Conservation (phyloP, 2,329 filamentous ascomycete genomes). For the Claviceps paspali region DNA sequence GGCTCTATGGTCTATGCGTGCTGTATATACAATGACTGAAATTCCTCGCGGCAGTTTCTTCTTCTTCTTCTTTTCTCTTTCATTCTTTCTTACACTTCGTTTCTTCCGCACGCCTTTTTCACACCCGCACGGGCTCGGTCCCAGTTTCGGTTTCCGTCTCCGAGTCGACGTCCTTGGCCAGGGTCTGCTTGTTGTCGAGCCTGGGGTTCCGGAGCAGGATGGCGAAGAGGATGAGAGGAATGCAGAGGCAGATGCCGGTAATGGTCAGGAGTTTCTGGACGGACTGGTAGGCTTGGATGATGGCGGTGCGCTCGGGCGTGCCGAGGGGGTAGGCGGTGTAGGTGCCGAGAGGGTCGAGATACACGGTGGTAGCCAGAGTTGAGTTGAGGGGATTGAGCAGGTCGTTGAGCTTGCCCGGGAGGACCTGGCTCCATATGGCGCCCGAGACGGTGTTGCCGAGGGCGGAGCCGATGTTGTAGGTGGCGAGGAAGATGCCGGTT, state of each 20-base stretch:
- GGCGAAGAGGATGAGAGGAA: conserved; percentile 31
- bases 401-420: conserved; percentile 31
- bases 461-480: conserved; percentile 41
- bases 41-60: too few species aligned
- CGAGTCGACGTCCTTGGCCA: conserved; percentile 18
- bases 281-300: conserved; percentile 36
- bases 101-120: too few species aligned
- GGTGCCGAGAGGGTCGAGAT: conserved; percentile 39
- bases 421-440: conserved; percentile 44
- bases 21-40: too few species aligned
- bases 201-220: conserved; percentile 28
- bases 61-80: neutral
- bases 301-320: conserved; percentile 32
- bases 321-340: conserved; percentile 39
- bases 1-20: too few species aligned
- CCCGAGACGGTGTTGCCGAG: conserved; percentile 42
- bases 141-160: conserved; percentile 5
- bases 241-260: conserved; percentile 31
- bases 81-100: too few species aligned
- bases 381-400: conserved; percentile 28
- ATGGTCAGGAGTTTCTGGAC: conserved; percentile 32
- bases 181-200: conserved; percentile 28
- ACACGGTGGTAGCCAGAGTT: conserved; percentile 37
- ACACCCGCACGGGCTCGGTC: neutral
- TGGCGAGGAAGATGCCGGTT: conserved; percentile 40